Base-by-base conservation (phyloP, 371 early-diverging fungal genomes). In the Mortierella sp. region DNA sequence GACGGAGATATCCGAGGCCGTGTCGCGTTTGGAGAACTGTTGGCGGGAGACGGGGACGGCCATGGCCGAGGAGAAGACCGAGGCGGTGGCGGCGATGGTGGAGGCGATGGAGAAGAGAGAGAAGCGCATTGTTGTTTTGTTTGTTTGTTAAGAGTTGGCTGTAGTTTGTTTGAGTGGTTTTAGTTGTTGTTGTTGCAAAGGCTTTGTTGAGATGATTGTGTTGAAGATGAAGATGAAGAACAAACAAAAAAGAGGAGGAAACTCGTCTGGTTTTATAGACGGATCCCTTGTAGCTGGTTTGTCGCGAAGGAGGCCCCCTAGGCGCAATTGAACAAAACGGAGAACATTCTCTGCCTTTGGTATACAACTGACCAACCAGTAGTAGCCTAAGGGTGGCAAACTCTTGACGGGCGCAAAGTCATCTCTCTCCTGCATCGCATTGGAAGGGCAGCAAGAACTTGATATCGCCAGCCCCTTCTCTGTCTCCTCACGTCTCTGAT, bases 121-220 rank as follows among this genome's bases (percentile, higher is more conserved):
- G 74, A 81, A 74, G 59, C 78, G 82, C 82, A 81, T 81, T 44
- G 16, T 75, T 44, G 40, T 13, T 28, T 24, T 72, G 24, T 53
- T 28, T 53, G 16, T 14, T 61, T 55, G 26, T n/a, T 55, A 40
- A 40, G 43, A 40, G 43, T 40, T 40, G 19, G 14, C 28, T 28
- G 34, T 1, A 19, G 67, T 37, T 64, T 1, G 61, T 16, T 64
- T 21, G 37, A 19, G 61, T 14, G 6, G 28, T 0, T 5, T 21
- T 21, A 21, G 21, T 24, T 64, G 54, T 54, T 37, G 37, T 37
- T 64, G 37, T 4, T 8, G 31, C 6, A 14, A 50, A 50, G 50
- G 50, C n/a, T 16, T 50, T 54, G n/a, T n/a, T 24, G 54, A 54
- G 54, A 54, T n/a, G 54, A 21, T 54, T 54, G 54, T n/a, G n/a